Evolutionary conservation across 1,284 basidiomycete genomes (phyloP).

Genomic region (Leccinum angustisporum): DNA sequence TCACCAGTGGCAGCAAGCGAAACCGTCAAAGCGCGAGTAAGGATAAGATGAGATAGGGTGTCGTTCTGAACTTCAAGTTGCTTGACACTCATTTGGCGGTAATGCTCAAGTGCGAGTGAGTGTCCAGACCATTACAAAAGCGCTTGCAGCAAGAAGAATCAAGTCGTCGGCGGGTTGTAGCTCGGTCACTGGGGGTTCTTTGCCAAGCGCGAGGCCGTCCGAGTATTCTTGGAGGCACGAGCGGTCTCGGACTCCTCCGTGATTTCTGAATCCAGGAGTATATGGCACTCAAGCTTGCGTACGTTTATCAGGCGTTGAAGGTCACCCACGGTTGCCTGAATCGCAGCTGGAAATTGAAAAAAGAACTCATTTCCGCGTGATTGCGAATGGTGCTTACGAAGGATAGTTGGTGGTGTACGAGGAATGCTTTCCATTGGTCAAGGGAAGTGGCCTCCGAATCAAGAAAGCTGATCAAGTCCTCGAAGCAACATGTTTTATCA

Average conservation of each 20-base stretch:
- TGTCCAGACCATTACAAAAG: slow-evolving; percentile 65
- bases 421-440: slow-evolving; percentile 54
- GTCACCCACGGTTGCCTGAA: slow-evolving; percentile 46
- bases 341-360: slow-evolving; percentile 12
- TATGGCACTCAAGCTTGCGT: slow-evolving; percentile 68
- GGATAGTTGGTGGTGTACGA: slow-evolving; percentile 46
- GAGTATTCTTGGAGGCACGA: slow-evolving; percentile 60
- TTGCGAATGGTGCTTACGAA: slow-evolving; percentile 44
- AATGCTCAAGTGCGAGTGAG: slow-evolving; percentile 71
- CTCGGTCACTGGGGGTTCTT: slow-evolving; percentile 69
- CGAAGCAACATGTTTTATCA: slow-evolving; percentile 81
- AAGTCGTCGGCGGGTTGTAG: slow-evolving; percentile 88
- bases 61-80: slow-evolving; percentile 72
- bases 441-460: slow-evolving; percentile 47
- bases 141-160: slow-evolving; percentile 70
- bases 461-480: slow-evolving; percentile 75
- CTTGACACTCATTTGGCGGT: slow-evolving; percentile 72
- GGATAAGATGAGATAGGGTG: slow-evolving; percentile 77
- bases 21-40: slow-evolving; percentile 79
- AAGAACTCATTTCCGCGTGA: slow-evolving; percentile 8
- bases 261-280: slow-evolving; percentile 46
- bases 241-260: slow-evolving; percentile 55
- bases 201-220: slow-evolving; percentile 63
- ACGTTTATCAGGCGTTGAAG: slow-evolving; percentile 68
- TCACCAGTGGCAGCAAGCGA: slow-evolving; percentile 71